Evolutionary conservation across 352 stramenopile genomes (phyloP).

Genomic region (Globisporangium solare): DNA sequence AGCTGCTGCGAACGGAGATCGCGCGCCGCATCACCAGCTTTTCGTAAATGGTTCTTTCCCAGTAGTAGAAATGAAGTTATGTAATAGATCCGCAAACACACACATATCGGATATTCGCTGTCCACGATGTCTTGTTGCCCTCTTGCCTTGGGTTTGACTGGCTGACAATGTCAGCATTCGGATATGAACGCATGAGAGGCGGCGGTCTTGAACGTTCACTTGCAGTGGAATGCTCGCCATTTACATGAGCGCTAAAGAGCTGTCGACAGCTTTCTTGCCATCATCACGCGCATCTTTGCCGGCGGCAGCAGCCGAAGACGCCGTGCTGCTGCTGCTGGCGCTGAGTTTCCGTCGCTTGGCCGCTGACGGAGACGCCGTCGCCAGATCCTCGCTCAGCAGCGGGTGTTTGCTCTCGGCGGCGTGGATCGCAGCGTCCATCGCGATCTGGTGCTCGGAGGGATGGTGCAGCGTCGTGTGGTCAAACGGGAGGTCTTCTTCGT

Average conservation of each 20-base stretch:
- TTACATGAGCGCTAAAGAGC: background rate
- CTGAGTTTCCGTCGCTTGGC: conserved; percentile 10
- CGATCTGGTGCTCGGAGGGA: conserved; percentile 12
- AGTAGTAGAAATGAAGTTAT: conserved; percentile 4
- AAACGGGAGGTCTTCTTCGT: conserved; percentile 20
- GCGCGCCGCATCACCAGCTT: conserved; percentile 32
- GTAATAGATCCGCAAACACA: background rate
- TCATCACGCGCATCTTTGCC: background rate
- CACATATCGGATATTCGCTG: background rate
- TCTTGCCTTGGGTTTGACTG: too few relatives aligned
- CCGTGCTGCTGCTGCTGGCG: background rate
- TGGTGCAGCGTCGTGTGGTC: conserved; percentile 12
- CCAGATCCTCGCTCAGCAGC: conserved; percentile 9
- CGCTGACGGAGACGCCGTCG: conserved; percentile 5
- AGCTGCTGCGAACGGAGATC: conserved; percentile 64
- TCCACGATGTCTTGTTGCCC: too few relatives aligned
- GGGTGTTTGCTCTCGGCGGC: conserved; percentile 3
- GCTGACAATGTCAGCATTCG: too few relatives aligned
- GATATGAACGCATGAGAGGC: too few relatives aligned
- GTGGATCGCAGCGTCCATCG: conserved; percentile 14
- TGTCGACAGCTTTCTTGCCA: background rate
- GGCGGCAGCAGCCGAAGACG: background rate
- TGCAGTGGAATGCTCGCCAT: background rate
- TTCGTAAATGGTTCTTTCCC: background rate
- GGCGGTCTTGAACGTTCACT: too few relatives aligned